Evolutionary conservation across 139 green algal genomes (phyloP).

Genomic region (Ulvella scutata): DNA sequence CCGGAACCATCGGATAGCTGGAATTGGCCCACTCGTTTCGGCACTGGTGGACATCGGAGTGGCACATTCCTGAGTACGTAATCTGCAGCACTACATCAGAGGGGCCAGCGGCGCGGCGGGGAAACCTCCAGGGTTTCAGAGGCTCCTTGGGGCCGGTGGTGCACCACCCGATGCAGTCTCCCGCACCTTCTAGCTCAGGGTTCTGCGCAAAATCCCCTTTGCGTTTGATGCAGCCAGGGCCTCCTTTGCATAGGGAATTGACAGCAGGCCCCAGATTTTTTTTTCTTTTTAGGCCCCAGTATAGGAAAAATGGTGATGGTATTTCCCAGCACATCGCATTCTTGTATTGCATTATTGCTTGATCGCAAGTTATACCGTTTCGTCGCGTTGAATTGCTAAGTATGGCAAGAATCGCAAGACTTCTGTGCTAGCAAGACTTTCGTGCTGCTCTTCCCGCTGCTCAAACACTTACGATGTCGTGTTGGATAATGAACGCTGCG

Average conservation of each 20-base stretch:
- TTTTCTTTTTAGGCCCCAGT: not conserved
- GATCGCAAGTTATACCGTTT: not conserved
- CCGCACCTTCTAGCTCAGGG: slow-evolving; percentile 2
- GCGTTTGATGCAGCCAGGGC: not conserved
- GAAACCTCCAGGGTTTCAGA: slow-evolving; percentile 42
- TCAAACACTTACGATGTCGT: too few relatives aligned
- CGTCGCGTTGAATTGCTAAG: not conserved
- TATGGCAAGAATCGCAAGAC: too few relatives aligned
- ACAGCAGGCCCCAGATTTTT: not conserved
- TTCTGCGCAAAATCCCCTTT: not conserved
- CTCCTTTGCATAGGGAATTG: not conserved
- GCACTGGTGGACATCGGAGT: slow-evolving; percentile 62
- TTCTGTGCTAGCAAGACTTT: too few relatives aligned
- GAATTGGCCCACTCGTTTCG: slow-evolving; percentile 42
- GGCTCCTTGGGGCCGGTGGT: slow-evolving; percentile 36
- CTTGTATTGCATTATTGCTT: not conserved
- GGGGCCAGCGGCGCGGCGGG: slow-evolving; percentile 16
- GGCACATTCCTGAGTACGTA: slow-evolving; percentile 50
- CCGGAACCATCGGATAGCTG: slow-evolving; percentile 47
- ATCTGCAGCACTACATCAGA: slow-evolving; percentile 48
- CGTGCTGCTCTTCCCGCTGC: too few relatives aligned
- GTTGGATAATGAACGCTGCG: too few relatives aligned
- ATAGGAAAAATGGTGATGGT: not conserved
- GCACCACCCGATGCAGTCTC: slow-evolving; percentile 32
- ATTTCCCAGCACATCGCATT: not conserved